Evolutionary conservation across 139 green algal genomes (phyloP), one percentile per base, ranked within the genome.

Genomic region (Zygnema cylindricum): DNA sequence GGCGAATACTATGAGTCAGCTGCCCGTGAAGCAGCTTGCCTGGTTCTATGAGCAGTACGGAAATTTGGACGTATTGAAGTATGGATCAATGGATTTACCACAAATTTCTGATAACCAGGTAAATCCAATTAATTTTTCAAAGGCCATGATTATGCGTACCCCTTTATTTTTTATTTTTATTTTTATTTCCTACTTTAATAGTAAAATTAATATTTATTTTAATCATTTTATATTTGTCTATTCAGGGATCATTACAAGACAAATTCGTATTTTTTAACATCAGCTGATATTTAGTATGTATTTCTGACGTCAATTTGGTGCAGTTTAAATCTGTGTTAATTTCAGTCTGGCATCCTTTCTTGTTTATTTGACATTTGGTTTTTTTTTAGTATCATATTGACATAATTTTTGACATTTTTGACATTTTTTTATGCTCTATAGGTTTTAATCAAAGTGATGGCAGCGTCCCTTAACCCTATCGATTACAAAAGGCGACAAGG

Each of bases 11-110:
- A 16, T 63, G 49, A 63, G 49, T 16, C 7, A 63, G 49, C 49
- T 63, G 7, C 49, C 49, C 49, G 7, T 16, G 7, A 16, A 63
- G 77, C 81, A 86, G 81, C 71, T 78, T 42, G 81, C 55, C 30
- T 86, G 81, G 81, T 77, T 25, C n/a, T 86, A 86, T n/a, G 32
- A 78, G 41, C 23, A 86, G 81, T 86, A 86, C 40, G 81, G 81
- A 63, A 30, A 36, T n/a, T 23, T 54, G 35, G 81, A 79, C 81
- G 41, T 69, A 1, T 43, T 86, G 33, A 36, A 86, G 36, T 33
- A 77, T n/a, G 81, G 81, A 22, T n/a, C 30, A 38, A 43, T 86
- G 38, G 25, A 42, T 79, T 22, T 86, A 23, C 81, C 81, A 43
- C 22, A 81, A 42, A 22, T 86, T 38, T 11, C 81, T n/a, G 41